These are phyloP conservation scores for Lentinula boryana DNA, from an alignment of 768 basidiomycete genomes.

Conservation along the genomic window DNA sequence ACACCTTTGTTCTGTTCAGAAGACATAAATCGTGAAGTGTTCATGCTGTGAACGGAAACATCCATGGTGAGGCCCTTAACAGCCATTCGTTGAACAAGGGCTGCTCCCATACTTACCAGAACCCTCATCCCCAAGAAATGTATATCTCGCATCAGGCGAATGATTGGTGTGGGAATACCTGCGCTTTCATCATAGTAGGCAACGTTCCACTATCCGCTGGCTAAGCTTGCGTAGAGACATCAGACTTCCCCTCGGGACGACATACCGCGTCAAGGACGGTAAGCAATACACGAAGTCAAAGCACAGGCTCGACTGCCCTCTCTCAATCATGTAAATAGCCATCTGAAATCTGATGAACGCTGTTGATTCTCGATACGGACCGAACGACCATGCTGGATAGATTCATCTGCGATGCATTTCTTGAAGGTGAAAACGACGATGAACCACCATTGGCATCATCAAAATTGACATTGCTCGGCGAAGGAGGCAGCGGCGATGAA, in stretches of 20 bases:
- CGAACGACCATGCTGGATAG: conserved; percentile 51
- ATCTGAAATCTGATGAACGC: not conserved
- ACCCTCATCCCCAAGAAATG: too few species aligned
- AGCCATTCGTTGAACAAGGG: not conserved
- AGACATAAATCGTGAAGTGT: not conserved
- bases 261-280: too few species aligned
- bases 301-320: not conserved
- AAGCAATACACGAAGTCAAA: too few species aligned
- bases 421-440: conserved; percentile 52
- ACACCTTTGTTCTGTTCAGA: not conserved
- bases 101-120: too few species aligned
- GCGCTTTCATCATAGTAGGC: too few species aligned
- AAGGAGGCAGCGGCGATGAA: conserved; percentile 39
- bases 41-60: not conserved
- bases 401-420: conserved; percentile 64
- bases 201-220: too few species aligned
- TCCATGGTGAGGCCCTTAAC: not conserved
- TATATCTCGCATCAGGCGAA: too few species aligned
- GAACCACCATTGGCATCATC: conserved; percentile 28
- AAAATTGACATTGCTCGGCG: conserved; percentile 36
- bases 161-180: too few species aligned
- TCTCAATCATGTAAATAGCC: not conserved
- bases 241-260: too few species aligned
- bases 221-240: too few species aligned
- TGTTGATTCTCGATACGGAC: conserved; percentile 2